These are phyloP conservation scores for Phymatotrichopsis omnivora DNA, from an alignment of 2,329 filamentous ascomycete genomes.

Conservation along the genomic window DNA sequence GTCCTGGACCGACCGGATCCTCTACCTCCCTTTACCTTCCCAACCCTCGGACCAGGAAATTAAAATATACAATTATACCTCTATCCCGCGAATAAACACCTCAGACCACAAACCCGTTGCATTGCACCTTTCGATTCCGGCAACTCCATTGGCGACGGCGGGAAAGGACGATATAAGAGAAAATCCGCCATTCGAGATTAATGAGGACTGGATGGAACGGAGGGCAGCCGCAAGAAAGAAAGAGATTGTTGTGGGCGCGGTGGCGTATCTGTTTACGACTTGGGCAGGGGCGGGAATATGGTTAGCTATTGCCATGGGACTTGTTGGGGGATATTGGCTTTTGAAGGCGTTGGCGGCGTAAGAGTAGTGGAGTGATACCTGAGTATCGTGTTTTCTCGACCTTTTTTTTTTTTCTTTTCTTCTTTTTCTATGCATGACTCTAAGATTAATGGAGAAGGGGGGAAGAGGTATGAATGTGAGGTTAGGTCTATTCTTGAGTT, in stretches of 20 bases:
- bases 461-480: no score
- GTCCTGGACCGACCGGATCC: conserved; percentile 83
- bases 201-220: conserved; percentile 46
- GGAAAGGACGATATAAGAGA: conserved; percentile 35
- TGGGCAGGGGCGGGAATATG: conserved; percentile 32
- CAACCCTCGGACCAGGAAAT: conserved; percentile 34
- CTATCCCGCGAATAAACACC: conserved; percentile 66
- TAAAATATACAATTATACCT: conserved; percentile 54
- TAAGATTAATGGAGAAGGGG: no score
- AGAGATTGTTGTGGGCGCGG: conserved; percentile 50
- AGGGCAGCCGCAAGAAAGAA: conserved; percentile 46
- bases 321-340: conserved; percentile 31
- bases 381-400: no score
- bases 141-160: conserved; percentile 37
- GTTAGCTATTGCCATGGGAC: conserved; percentile 31
- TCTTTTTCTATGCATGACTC: no score
- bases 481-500: no score
- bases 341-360: conserved; percentile 20
- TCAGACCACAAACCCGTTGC: conserved; percentile 84
- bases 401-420: no score
- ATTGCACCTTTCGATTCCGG: conserved; percentile 56
- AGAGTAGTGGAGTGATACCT: no score
- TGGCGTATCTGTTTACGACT: conserved; percentile 43
- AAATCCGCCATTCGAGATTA: conserved; percentile 48
- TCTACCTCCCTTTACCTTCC: conserved; percentile 49